These are phyloP conservation scores for Solanum etuberosum DNA, from an alignment of 257 asterid species.

Conservation along the genomic window DNA sequence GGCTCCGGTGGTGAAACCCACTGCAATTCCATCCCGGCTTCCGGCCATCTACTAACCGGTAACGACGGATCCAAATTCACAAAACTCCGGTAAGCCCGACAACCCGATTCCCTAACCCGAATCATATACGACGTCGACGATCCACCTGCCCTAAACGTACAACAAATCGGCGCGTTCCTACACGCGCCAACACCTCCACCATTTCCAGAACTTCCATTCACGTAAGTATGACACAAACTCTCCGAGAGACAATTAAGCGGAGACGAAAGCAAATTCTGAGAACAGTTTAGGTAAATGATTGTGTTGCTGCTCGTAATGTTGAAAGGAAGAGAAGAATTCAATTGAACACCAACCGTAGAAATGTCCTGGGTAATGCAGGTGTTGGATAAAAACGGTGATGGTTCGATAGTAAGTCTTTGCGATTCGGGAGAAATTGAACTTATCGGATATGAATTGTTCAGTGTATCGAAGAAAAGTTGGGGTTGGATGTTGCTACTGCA, in stretches of 20 bases:
- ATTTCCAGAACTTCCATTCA: conserved; percentile 16
- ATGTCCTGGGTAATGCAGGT: conserved; percentile 63
- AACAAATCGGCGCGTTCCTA: conserved; percentile 26
- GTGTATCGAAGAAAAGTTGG: conserved; percentile 37
- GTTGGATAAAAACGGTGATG: conserved; percentile 49
- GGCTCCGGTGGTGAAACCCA: conserved; percentile 74
- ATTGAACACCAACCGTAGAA: conserved; percentile 58
- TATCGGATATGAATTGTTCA: conserved; percentile 67
- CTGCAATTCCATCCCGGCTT: conserved; percentile 65
- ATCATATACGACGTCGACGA: conserved; percentile 52
- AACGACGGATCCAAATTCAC: conserved; percentile 44
- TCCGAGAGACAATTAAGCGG: conserved; percentile 53
- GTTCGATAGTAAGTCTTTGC: conserved; percentile 51
- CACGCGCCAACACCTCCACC: conserved; percentile 17
- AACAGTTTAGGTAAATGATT: conserved; percentile 57
- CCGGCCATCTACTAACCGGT: conserved; percentile 63
- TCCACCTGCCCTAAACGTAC: conserved; percentile 72
- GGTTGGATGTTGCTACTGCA: conserved; percentile 23
- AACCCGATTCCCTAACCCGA: conserved; percentile 39
- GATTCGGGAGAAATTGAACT: conserved; percentile 36
- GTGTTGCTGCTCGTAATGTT: conserved; percentile 83
- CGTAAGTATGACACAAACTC: conserved; percentile 69
- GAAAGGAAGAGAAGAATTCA: conserved; percentile 54
- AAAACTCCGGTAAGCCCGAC: conserved; percentile 75
- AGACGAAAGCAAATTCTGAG: conserved; percentile 11